Evolutionary conservation across 2,329 filamentous ascomycete genomes (phyloP).

Genomic region (Arthrobotrys sphaeroides): DNA sequence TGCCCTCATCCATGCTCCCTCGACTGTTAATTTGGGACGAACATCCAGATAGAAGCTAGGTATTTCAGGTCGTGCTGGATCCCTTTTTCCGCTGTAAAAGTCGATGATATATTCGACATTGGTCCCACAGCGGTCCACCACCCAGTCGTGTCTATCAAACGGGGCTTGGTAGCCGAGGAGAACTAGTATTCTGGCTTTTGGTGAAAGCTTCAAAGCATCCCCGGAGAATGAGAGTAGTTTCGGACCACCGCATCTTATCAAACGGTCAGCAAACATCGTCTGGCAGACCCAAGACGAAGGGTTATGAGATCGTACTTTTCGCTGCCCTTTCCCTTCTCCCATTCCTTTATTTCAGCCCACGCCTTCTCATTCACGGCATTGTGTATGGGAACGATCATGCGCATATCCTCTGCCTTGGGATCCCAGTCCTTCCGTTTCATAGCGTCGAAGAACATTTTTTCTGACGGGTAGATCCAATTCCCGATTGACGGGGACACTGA

Average conservation of each 20-base stretch:
- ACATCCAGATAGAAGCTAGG: slow-evolving; percentile 74
- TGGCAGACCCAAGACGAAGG: not conserved
- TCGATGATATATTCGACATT: slow-evolving; percentile 96
- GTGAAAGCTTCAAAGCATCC: slow-evolving; percentile 74
- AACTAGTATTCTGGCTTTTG: slow-evolving; percentile 82
- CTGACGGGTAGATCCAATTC: slow-evolving; percentile 97
- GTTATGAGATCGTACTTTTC: slow-evolving; percentile 65
- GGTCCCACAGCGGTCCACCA: slow-evolving; percentile 87
- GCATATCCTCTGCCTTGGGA: slow-evolving; percentile 78
- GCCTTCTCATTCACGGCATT: slow-evolving; percentile 98
- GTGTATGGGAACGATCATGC: slow-evolving; percentile 92
- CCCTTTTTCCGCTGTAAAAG: slow-evolving; percentile 81
- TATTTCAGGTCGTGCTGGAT: slow-evolving; percentile 61
- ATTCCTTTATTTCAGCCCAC: slow-evolving; percentile 88
- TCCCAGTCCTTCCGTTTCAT: slow-evolving; percentile 90
- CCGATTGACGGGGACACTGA: slow-evolving; percentile 66
- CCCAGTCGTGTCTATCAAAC: slow-evolving; percentile 97
- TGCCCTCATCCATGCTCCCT: slow-evolving; percentile 74
- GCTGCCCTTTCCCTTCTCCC: slow-evolving; percentile 74
- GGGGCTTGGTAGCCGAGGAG: slow-evolving; percentile 85
- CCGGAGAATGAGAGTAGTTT: slow-evolving; percentile 85
- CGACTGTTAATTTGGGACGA: slow-evolving; percentile 73
- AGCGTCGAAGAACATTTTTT: slow-evolving; percentile 97
- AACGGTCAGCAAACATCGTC: not conserved
- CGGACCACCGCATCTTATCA: slow-evolving; percentile 74